Evolutionary conservation across 2,329 filamentous ascomycete species (phyloP), one percentile per base, ranked within the genome.

Genomic region (Chrysosphaeria jannelii): DNA sequence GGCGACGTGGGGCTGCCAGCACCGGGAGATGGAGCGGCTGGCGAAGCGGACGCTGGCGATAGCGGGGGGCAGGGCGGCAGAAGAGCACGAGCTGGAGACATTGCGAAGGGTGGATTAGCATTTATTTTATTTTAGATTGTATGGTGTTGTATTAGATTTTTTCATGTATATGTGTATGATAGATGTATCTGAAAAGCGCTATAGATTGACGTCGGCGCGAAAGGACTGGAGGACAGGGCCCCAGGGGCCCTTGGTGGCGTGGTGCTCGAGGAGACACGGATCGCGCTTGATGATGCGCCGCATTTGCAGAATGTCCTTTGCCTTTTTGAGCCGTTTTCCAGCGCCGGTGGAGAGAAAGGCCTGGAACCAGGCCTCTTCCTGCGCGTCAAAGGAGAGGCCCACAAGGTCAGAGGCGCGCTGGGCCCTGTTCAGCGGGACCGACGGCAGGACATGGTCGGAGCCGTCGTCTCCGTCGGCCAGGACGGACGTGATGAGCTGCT

Each of bases 1-100:
- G 2, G 79, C 75, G 4, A 68, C 88, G 18, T 93, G 81, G 74
- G 74, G 68, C 3, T 93, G 81, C 40, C 75, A 68, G 37, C 88
- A 78, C 53, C 57, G 81, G 29, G 85, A 97, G 45, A 48, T 97
- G 26, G 57, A 64, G n/a, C n/a, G n/a, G n/a, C n/a, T n/a, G n/a
- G n/a, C n/a, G n/a, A n/a, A n/a, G n/a, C n/a, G n/a, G n/a, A n/a
- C n/a, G n/a, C n/a, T n/a, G n/a, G n/a, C n/a, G n/a, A n/a, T n/a
- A n/a, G n/a, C n/a, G n/a, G n/a, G n/a, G n/a, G n/a, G n/a, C n/a
- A n/a, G n/a, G n/a, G n/a, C n/a, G n/a, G n/a, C n/a, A n/a, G n/a
- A n/a, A n/a, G n/a, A n/a, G n/a, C n/a, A n/a, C n/a, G n/a, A n/a
- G n/a, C n/a, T n/a, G n/a, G n/a, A n/a, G n/a, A n/a, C n/a, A n/a